phyloP scores from a whole-genome alignment of 2,329 filamentous ascomycete genomes.

The Exserohilum turcica region DNA sequence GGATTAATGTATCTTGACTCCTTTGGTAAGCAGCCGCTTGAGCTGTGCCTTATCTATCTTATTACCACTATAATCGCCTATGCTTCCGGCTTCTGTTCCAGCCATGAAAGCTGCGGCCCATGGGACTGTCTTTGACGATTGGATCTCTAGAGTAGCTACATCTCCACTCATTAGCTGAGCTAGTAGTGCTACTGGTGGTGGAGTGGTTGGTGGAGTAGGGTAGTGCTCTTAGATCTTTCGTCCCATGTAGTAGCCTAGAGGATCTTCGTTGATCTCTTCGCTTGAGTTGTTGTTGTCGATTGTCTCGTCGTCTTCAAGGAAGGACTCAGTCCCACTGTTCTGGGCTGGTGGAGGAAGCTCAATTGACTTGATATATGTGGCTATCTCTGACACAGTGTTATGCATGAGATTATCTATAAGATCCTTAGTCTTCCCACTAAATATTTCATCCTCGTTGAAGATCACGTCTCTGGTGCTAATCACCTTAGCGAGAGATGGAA shows the following conservation, averaged over 20 bases:
- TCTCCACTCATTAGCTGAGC: background rate
- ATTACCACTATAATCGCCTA: background rate
- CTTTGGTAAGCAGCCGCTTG: background rate
- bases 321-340: background rate
- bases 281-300: background rate
- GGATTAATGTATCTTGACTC: background rate
- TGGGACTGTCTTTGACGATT: background rate
- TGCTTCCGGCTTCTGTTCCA: background rate
- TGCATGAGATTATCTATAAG: background rate
- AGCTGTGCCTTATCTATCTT: background rate
- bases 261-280: background rate
- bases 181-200: background rate
- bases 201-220: background rate
- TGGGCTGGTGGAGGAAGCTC: background rate
- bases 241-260: background rate
- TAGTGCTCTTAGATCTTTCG: background rate
- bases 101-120: background rate
- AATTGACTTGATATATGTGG: background rate
- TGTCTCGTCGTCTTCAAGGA: background rate
- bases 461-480: slow-evolving; percentile 8
- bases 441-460: slow-evolving; percentile 7
- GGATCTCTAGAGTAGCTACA: background rate
- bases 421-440: background rate
- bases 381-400: background rate
- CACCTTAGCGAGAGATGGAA: slow-evolving; percentile 2